A percentile compares a stretch with the other conserved stretches of the same genome.
Evolutionary conservation across 2,329 filamentous ascomycete species (phyloP).

Genomic region (Diaporthe helianthi): DNA sequence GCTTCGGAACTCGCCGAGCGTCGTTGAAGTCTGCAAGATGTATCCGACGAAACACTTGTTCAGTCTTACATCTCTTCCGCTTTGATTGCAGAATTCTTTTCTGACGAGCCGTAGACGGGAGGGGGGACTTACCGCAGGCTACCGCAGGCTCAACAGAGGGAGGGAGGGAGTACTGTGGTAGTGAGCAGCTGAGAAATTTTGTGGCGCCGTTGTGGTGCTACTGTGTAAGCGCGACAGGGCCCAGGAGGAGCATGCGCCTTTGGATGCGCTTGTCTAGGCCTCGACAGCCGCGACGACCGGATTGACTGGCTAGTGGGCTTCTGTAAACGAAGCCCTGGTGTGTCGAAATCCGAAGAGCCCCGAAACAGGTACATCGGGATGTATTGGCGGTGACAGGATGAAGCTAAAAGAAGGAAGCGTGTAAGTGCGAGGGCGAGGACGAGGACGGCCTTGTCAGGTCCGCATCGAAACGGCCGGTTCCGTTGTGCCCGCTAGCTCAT

Average conservation of each 20-base stretch:
- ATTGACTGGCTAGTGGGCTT: neutral
- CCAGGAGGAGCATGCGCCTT: neutral
- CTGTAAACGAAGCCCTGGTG: neutral
- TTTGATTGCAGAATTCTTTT: neutral
- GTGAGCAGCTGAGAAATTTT: neutral
- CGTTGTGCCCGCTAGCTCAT: constrained; percentile 21
- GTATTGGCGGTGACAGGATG: neutral
- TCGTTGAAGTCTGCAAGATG: constrained; percentile 1
- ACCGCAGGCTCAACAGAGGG: neutral
- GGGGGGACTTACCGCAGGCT: neutral
- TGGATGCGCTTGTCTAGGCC: neutral
- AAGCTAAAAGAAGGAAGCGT: neutral
- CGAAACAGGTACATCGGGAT: neutral
- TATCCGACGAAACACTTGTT: constrained; percentile 13
- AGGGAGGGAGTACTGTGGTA: no score
- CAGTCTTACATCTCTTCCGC: neutral
- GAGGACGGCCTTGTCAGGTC: constrained; percentile 9
- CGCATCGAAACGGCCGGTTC: constrained; percentile 30
- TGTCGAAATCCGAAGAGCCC: neutral
- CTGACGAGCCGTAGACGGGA: neutral
- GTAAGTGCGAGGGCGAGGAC: neutral
- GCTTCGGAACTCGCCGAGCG: constrained; percentile 23
- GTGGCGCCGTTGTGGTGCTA: neutral
- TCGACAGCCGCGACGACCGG: constrained; percentile 20
- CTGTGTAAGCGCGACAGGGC: constrained; percentile 15